Conservation (phyloP, 176 grass and related monocot genomes). For the Tuctoria greenei region DNA sequence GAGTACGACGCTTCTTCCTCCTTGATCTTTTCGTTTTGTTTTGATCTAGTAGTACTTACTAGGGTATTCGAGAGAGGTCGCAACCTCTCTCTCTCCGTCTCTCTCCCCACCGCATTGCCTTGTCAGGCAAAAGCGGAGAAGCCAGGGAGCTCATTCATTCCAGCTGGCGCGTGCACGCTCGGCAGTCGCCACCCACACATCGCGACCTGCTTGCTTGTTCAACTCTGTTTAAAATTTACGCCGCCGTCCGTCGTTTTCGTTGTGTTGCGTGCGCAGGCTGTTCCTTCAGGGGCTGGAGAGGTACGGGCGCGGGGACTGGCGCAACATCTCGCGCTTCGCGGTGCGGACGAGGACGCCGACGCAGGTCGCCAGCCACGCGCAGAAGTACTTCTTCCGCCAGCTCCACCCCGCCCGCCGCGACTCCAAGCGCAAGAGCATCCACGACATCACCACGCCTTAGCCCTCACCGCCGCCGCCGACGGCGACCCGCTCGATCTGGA, state of each 20-base stretch:
- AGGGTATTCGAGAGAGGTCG: background rate
- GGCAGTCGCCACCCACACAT: slow-evolving; percentile 12
- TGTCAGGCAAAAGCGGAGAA: slow-evolving; percentile 8
- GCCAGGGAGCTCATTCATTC: background rate
- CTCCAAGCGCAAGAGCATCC: slow-evolving; percentile 92
- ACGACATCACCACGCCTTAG: slow-evolving; percentile 82
- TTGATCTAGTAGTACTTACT: background rate
- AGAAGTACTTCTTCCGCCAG: slow-evolving; percentile 88
- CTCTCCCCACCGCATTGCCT: slow-evolving; percentile 14
- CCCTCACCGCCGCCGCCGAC: background rate
- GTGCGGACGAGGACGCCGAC: slow-evolving; percentile 83
- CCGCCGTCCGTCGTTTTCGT: background rate
- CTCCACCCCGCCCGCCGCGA: slow-evolving; percentile 49
- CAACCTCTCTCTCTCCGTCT: background rate
- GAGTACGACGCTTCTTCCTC: background rate
- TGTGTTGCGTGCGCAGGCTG: slow-evolving; percentile 39
- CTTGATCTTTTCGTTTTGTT: background rate
- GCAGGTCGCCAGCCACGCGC: slow-evolving; percentile 96
- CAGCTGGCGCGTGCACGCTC: slow-evolving; percentile 22
- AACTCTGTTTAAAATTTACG: too few relatives aligned
- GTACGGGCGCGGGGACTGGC: slow-evolving; percentile 90
- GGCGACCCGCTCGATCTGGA: background rate
- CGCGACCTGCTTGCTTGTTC: too few relatives aligned
- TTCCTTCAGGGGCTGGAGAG: slow-evolving; percentile 81
- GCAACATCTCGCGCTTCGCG: slow-evolving; percentile 88